Evolutionary conservation across 768 basidiomycete species (phyloP).

Genomic region (Pulveroboletus sp.): DNA sequence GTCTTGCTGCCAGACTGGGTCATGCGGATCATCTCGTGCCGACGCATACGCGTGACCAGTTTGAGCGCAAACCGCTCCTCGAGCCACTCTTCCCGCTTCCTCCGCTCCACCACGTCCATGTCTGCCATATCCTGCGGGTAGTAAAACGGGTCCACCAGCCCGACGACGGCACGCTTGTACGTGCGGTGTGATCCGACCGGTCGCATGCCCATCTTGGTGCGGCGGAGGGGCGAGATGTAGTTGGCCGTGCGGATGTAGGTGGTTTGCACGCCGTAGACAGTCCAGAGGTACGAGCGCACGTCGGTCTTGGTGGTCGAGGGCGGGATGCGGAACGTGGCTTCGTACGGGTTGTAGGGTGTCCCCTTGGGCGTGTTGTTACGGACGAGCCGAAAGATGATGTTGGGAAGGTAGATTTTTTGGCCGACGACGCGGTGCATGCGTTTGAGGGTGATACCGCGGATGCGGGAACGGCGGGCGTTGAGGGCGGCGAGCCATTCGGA

Average conservation of each 20-base stretch:
- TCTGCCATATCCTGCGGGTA: conserved; percentile 82
- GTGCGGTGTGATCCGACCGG: conserved; percentile 44
- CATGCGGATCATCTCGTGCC: conserved; percentile 33
- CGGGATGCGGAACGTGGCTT: conserved; percentile 93
- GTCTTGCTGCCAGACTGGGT: conserved; percentile 35
- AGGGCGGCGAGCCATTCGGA: conserved; percentile 58
- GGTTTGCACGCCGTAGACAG: conserved; percentile 84
- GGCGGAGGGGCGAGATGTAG: conserved; percentile 59
- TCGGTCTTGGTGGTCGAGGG: conserved; percentile 90
- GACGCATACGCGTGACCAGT: conserved; percentile 36
- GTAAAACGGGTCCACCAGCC: conserved; percentile 90
- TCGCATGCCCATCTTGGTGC: conserved; percentile 26
- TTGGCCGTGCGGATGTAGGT: conserved; percentile 97
- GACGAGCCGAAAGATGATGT: conserved; percentile 77
- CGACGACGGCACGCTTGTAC: conserved; percentile 92
- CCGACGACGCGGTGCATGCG: conserved; percentile 72
- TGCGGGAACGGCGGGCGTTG: conserved; percentile 56
- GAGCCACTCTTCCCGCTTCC: conserved; percentile 57
- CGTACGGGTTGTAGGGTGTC: conserved; percentile 88
- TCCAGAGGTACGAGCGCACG: conserved; percentile 77
- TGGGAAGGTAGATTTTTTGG: conserved; percentile 85
- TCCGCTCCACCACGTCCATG: conserved; percentile 57
- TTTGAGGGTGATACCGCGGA: conserved; percentile 67
- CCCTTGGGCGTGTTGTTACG: conserved; percentile 77
- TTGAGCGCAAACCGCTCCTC: conserved; percentile 53